Base-by-base conservation (phyloP, 2,329 filamentous ascomycete genomes). In the Pezizomycotina sp. region DNA sequence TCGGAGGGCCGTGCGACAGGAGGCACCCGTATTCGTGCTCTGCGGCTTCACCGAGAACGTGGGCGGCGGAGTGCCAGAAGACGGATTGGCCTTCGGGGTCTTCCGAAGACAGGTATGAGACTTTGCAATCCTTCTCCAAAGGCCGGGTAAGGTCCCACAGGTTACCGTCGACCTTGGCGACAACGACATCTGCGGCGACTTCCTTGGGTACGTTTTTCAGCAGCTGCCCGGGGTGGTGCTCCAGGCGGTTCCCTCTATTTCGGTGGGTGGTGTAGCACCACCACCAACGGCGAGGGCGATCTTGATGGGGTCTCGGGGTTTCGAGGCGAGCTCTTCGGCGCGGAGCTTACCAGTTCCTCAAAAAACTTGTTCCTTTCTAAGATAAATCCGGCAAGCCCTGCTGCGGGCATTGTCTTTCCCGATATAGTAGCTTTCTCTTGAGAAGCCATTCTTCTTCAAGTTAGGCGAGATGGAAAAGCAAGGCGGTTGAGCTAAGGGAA, bases 41-140 rank as follows among this genome's bases (percentile, higher is more conserved):
- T 31, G 77, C 79, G 42, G 84, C 84, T 60, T 95, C 89, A 50
- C 89, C 89, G n/a, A 98, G 71, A 47, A 92, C 76, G 58, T 98
- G 89, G 27, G 89, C 89, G 52, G 77, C 86, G 13, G 82, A 92
- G 60, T 95, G 89, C 86, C 86, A 98, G 63, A 93, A 98, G 38
- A 95, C 86, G n/a, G n/a, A 27, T 28, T 12, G 33, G 50, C 49
- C 50, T 36, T 52, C 49, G 10, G 42, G 53, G 57, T 77, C 62
- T 32, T 82, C 74, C 51, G 95, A 98, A 47, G 78, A 74, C 46
- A 95, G 66, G 35, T 93, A 66, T 53, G 84, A 77, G 18, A 98
- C 68, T 50, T 71, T 77, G 63, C 81, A 89, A 62, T 75, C 81
- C 60, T 72, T 74, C 65, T 95, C 89, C 22, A 98, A 62, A 4